Conservation (phyloP, 1,284 basidiomycete genomes). For the Apiotrichum domesticum region DNA sequence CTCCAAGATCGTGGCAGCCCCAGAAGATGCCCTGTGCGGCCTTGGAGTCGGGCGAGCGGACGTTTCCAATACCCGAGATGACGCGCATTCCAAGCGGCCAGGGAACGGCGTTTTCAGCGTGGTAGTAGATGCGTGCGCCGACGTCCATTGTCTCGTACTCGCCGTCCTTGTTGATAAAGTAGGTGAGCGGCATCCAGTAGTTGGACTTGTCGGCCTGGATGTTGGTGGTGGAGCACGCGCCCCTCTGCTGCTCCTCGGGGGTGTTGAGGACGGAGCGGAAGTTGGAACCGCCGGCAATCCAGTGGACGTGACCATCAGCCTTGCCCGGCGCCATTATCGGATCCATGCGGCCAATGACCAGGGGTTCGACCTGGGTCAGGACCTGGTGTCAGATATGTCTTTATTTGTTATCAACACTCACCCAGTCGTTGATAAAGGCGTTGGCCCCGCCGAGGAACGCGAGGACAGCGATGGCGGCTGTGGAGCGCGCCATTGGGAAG, state of each 20-base stretch:
- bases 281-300: conserved; percentile 40
- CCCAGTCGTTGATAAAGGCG: too few relatives aligned
- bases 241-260: conserved; percentile 15
- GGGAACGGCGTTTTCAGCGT: conserved; percentile 9
- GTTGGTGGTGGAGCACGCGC: conserved; percentile 26
- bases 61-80: too few relatives aligned
- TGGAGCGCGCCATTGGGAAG: too few relatives aligned
- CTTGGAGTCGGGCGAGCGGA: not conserved
- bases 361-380: too few relatives aligned
- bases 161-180: conserved; percentile 41
- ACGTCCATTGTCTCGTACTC: conserved; percentile 26
- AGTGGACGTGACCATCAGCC: conserved; percentile 41
- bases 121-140: conserved; percentile 40
- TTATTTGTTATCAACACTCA: too few relatives aligned
- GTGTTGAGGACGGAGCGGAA: conserved; percentile 18
- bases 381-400: too few relatives aligned
- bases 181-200: conserved; percentile 50
- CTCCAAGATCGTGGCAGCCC: not conserved
- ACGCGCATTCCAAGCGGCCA: too few relatives aligned
- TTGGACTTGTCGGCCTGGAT: conserved; percentile 47
- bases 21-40: not conserved
- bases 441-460: too few relatives aligned
- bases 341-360: conserved; percentile 24
- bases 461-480: too few relatives aligned
- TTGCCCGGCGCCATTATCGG: conserved; percentile 41